These are phyloP conservation scores for Eimeria falciformis DNA, from an alignment of 169 alveolate genomes.

Conservation along the genomic window DNA sequence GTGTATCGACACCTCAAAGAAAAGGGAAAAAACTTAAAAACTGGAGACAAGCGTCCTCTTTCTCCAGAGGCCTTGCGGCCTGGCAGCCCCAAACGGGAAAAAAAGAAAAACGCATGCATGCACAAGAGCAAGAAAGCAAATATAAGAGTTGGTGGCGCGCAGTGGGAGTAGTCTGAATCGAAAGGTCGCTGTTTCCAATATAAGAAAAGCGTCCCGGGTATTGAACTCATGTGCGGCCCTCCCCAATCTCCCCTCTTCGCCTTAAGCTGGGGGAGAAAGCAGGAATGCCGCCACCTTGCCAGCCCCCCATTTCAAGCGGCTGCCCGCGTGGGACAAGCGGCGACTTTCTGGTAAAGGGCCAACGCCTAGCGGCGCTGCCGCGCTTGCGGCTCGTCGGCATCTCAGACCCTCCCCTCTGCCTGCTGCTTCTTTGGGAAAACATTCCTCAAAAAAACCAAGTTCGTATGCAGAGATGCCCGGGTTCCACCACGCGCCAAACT, in stretches of 20 bases:
- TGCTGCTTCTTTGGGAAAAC: neutral
- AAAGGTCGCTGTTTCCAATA: neutral
- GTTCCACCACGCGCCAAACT: conserved; percentile 7
- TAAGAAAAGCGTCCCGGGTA: conserved; percentile 14
- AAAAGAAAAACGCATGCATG: too few species aligned
- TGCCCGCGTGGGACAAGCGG: neutral
- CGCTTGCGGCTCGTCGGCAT: conserved; percentile 24
- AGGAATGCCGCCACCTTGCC: conserved; percentile 19
- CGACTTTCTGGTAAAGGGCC: conserved; percentile 5
- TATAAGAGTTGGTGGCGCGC: conserved; percentile 4
- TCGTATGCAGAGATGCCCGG: conserved; percentile 31
- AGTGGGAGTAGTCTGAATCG: conserved; percentile 39
- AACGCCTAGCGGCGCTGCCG: conserved; percentile 21
- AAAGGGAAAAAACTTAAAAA: too few species aligned
- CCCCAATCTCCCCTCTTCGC: neutral
- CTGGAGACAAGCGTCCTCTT: too few species aligned
- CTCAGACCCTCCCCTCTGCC: conserved; percentile 62
- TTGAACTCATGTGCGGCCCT: conserved; percentile 22
- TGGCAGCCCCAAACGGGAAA: too few species aligned
- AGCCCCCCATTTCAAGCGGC: conserved; percentile 24
- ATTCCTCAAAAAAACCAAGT: neutral
- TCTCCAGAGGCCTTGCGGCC: too few species aligned
- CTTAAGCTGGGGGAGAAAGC: neutral
- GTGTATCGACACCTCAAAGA: too few species aligned
- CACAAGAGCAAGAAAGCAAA: neutral